phyloP scores from a whole-genome alignment of 805 yeast genomes.

The Nakazawaea molendinolei region DNA sequence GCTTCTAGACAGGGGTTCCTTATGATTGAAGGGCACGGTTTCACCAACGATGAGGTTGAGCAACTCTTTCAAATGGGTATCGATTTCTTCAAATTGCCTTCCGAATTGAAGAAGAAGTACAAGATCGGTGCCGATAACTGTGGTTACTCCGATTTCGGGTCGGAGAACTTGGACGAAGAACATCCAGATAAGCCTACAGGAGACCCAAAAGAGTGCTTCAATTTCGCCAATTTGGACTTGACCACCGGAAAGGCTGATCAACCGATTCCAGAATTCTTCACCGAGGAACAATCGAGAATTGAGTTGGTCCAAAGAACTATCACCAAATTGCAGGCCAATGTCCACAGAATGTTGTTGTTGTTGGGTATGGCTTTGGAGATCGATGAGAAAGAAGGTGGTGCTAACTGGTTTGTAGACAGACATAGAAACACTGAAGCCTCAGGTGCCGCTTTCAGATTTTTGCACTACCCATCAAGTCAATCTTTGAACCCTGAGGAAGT shows the following conservation, averaged over 20 bases:
- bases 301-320: slow-evolving; percentile 32
- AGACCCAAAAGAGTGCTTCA: slow-evolving; percentile 52
- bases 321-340: slow-evolving; percentile 41
- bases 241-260: slow-evolving; percentile 36
- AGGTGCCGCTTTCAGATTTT: slow-evolving; percentile 62
- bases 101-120: slow-evolving; percentile 25
- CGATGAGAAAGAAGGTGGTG: slow-evolving; percentile 44
- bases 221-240: slow-evolving; percentile 51
- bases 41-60: slow-evolving; percentile 35
- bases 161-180: slow-evolving; percentile 34
- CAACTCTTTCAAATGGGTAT: slow-evolving; percentile 27
- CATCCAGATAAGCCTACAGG: slow-evolving; percentile 29
- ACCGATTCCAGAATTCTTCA: slow-evolving; percentile 48
- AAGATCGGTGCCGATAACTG: slow-evolving; percentile 32
- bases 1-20: slow-evolving; percentile 46
- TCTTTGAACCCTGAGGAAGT: slow-evolving; percentile 38
- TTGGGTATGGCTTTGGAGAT: slow-evolving; percentile 60
- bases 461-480: slow-evolving; percentile 62
- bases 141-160: slow-evolving; percentile 40
- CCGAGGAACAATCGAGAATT: slow-evolving; percentile 25
- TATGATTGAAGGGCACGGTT: slow-evolving; percentile 44
- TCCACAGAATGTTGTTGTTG: slow-evolving; percentile 43
- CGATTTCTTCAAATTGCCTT: slow-evolving; percentile 21
- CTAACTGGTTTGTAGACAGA: slow-evolving; percentile 57
- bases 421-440: slow-evolving; percentile 44